Base-by-base conservation (phyloP, 345 rosid genomes). In the Leavenworthia alabamica region DNA sequence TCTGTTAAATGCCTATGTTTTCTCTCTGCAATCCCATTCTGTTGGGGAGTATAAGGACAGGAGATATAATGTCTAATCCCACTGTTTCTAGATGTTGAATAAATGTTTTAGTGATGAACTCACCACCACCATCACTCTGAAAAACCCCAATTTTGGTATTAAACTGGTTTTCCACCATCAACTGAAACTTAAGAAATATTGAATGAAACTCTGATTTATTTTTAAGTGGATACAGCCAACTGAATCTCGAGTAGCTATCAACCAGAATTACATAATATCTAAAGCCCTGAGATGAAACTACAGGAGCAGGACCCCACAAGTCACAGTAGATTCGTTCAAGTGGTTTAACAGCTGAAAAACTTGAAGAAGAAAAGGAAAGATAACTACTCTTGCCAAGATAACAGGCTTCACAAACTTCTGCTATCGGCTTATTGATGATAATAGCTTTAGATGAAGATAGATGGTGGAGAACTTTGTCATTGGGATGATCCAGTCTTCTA, bases 101-200 rank as follows among this genome's bases (percentile, higher is more conserved):
- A 20, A 20, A 20, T 20, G 22, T 20, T 20, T 20, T 20, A 20
- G 1, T 20, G 2, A 20, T 2, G 2, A 20, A 20, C 22, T 20
- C 22, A 1, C 22, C 2, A 1, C 22, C 22, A 1, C 22, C 22
- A 20, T 20, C 22, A 20, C 22, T 20, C 2, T 49, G 20, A 8
- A 49, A 49, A 0, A 1, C 7, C 0, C 3, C 0, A 0, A 50
- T 50, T 0, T 28, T 49, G 0, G 1, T 0, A 0, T 2, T 1
- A 4, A 1, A 14, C 0, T 27, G n/a, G 1, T 7, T 27, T 8
- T 49, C 36, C 8, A 13, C 40, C 0, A 12, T 2, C 0, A 0
- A 5, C 5, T 48, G 35, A 7, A 48, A 48, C 1, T 6, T 1
- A 0, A 8, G 0, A 0, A 48, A 48, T 0, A 8, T 4, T 0